These are phyloP conservation scores for Hypocrella siamensis DNA, from an alignment of 2,329 filamentous ascomycete genomes.

Conservation along the genomic window DNA sequence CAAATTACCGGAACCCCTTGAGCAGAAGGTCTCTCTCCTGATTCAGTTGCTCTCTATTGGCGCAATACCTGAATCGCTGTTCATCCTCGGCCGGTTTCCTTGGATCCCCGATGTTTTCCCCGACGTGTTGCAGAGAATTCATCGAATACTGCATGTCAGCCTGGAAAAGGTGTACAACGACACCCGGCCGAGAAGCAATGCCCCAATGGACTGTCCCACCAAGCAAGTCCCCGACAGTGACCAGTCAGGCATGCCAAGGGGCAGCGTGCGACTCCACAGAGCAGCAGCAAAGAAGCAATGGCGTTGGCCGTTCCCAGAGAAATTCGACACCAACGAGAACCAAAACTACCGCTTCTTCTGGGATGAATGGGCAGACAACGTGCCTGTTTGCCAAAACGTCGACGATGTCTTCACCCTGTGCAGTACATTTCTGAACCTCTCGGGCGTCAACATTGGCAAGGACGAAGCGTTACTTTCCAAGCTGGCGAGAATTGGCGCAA, in stretches of 20 bases:
- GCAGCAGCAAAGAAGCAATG: slow-evolving; percentile 50
- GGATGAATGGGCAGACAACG: slow-evolving; percentile 90
- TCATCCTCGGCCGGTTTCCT: slow-evolving; percentile 79
- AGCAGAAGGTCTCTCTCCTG: slow-evolving; percentile 78
- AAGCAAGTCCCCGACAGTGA: slow-evolving; percentile 38
- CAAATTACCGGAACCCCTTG: slow-evolving; percentile 53
- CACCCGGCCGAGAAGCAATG: slow-evolving; percentile 19
- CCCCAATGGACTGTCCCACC: slow-evolving; percentile 19
- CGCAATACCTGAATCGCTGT: slow-evolving; percentile 81
- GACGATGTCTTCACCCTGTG: slow-evolving; percentile 86
- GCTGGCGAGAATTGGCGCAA: slow-evolving; percentile 68
- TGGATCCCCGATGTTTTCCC: slow-evolving; percentile 81
- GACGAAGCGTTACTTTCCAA: slow-evolving; percentile 67
- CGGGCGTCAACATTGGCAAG: slow-evolving; percentile 79
- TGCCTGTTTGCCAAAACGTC: slow-evolving; percentile 78
- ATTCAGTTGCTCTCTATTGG: slow-evolving; percentile 81
- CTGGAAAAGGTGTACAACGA: slow-evolving; percentile 55
- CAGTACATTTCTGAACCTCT: slow-evolving; percentile 66
- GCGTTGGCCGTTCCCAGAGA: slow-evolving; percentile 75
- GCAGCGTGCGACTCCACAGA: slow-evolving; percentile 45
- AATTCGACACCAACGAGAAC: slow-evolving; percentile 57
- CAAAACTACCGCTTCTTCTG: slow-evolving; percentile 88
- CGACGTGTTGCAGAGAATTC: slow-evolving; percentile 63
- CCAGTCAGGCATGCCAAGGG: slow-evolving; percentile 53
- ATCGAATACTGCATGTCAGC: slow-evolving; percentile 72